A percentile compares a stretch with the other conserved stretches of the same genome.
phyloP scores from a whole-genome alignment of 805 yeast genomes.

The Saitoella complicata region DNA sequence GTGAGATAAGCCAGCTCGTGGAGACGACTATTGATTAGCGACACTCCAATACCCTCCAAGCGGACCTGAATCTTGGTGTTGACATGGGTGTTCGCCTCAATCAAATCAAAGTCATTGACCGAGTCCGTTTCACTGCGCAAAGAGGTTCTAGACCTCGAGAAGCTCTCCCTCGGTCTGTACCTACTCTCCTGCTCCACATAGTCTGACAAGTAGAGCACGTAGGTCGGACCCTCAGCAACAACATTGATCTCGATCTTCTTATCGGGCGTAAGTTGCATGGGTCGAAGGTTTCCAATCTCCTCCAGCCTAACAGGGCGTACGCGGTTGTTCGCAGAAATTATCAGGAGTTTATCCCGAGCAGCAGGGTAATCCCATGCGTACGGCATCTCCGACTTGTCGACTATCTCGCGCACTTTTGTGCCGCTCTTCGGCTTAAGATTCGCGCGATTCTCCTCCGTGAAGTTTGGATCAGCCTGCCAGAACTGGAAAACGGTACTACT shows the following conservation, averaged over 20 bases:
- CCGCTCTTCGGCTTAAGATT: conserved; percentile 23
- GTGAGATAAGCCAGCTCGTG: conserved; percentile 79
- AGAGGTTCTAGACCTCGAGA: conserved; percentile 8
- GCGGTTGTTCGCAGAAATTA: conserved; percentile 52
- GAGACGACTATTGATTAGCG: conserved; percentile 52
- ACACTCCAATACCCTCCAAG: conserved; percentile 70
- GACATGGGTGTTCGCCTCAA: conserved; percentile 37
- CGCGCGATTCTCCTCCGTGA: neutral
- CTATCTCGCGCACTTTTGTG: conserved; percentile 68
- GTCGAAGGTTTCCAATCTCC: conserved; percentile 81
- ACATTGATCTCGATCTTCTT: conserved; percentile 64
- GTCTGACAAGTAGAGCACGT: conserved; percentile 66
- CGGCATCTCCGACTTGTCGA: conserved; percentile 89
- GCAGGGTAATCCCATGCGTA: conserved; percentile 97
- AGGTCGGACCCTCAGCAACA: conserved; percentile 91
- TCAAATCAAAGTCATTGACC: conserved; percentile 16
- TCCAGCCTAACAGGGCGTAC: conserved; percentile 73
- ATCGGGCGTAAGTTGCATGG: conserved; percentile 52
- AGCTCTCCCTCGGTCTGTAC: conserved; percentile 35
- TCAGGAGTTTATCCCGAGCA: conserved; percentile 65
- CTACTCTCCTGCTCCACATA: conserved; percentile 65
- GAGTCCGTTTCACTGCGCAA: conserved; percentile 6
- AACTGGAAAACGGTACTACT: conserved; percentile 74
- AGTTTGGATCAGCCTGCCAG: conserved; percentile 64
- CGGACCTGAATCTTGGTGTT: conserved; percentile 39